Base-by-base conservation (phyloP, 108 stramenopile genomes). In the Stephanodiscus minutulus region DNA sequence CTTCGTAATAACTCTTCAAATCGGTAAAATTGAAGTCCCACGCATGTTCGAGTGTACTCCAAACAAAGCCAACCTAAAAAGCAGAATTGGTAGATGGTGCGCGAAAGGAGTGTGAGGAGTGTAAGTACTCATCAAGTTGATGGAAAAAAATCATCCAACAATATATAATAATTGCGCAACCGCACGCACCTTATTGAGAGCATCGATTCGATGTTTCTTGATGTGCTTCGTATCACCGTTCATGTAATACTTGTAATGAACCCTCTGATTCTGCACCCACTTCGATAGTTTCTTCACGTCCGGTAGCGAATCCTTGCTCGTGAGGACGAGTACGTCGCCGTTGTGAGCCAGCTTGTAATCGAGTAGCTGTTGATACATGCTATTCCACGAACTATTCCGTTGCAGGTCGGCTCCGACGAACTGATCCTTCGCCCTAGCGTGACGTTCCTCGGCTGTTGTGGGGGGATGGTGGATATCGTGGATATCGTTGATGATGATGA, bases 201-300 rank as follows among this genome's bases (percentile, higher is more conserved):
- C 70, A 29, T 46, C 43, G 28, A 71, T 29, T 21, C 70, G 24
- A 66, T 71, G 70, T 28, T 47, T 22, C 63, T 71, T 71, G 44
- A 71, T 71, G 63, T 65, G 64, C 44, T 65, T 64, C 21, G 31
- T 71, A 46, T 71, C 70, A 11, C 70, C 70, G 27, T 71, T 71
- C 62, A 65, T 44, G 15, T 18, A 71, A 53, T 71, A 71, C 18
- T 71, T 71, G 49, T 71, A 71, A 52, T 54, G 53, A 0, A 71
- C 70, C 6, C 70, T 27, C 28, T 71, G 63, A 39, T 68, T 68
- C 48, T 68, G 66, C 31, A 68, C 66, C 66, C 66, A 68, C 15
- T 68, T 68, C 28, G 54, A 50, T 31, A 68, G 36, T 11, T 68
- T 68, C 27, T 55, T 68, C 2, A 29, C 49, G 37, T 68, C 66